Evolutionary conservation across 2,329 filamentous ascomycete species (phyloP), one percentile per base, ranked within the genome.

Genomic region (Fusarium buharicum): DNA sequence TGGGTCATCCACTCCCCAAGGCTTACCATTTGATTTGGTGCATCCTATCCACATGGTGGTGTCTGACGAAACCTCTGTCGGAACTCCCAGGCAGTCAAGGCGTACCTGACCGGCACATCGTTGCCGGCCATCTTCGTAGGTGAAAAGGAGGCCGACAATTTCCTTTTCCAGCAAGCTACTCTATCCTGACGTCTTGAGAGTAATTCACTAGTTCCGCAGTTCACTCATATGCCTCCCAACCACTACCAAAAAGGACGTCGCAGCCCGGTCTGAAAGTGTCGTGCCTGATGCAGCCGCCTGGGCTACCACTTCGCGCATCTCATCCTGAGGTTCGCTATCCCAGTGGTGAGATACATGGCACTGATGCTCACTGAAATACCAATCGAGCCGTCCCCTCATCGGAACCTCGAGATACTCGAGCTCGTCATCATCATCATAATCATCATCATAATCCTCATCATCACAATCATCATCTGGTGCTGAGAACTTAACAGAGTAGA

Each of bases 401-500:
- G 46, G 36, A 4, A 49, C 8, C 11, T 40, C 46, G 8, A 49
- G 11, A 2, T 41, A 43, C 17, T 31, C n/a, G 0, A 8, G 12
- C 1, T 22, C 6, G 4, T 10, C 3, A 5, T 33, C 27, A 0
- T 0, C 3, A 17, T 11, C 11, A 8, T 30, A 12, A 8, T 30
- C 27, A 10, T 6, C 8, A 10, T 30, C 4, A 13, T 13, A 3
- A 10, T 30, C 28, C 4, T 8, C 2, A 4, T 11, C 27, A 8
- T 13, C 11, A 12, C 28, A 7, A 30, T 30, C 22, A 24, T 24
- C 22, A 4, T 11, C 1, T 7, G 46, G 34, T 1, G 20, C 12
- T 4, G 4, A 17, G 0, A 31, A 11, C 6, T 17, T 14, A 10
- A 41, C 11, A 24, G 14, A 49, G 10, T 1, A 20, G 8, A 49